Conservation (phyloP, 2,329 filamentous ascomycete genomes). For the Fusarium chaquense region DNA sequence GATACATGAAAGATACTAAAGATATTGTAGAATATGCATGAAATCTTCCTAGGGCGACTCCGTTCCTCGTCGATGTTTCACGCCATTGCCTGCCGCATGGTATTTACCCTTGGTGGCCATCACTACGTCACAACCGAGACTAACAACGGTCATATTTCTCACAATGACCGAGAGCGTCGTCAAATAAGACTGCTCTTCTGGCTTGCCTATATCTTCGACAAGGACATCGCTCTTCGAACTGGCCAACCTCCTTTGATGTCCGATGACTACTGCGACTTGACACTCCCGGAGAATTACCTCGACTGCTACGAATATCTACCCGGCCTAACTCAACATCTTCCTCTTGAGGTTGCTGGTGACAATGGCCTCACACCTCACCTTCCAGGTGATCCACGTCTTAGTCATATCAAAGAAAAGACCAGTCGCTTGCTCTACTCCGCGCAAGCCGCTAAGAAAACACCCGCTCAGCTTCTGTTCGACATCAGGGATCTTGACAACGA, state of each 20-base stretch:
- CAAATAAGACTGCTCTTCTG: slow-evolving; percentile 63
- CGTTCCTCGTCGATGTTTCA: slow-evolving; percentile 59
- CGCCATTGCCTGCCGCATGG: slow-evolving; percentile 59
- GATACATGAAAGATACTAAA: too few species aligned
- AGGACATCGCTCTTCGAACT: slow-evolving; percentile 65
- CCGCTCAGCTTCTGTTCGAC: slow-evolving; percentile 65
- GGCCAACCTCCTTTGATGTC: slow-evolving; percentile 66
- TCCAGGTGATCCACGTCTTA: slow-evolving; percentile 62
- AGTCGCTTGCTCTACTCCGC: slow-evolving; percentile 63
- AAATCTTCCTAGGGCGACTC: slow-evolving; percentile 61
- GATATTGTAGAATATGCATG: slow-evolving; percentile 49
- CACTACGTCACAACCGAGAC: slow-evolving; percentile 36
- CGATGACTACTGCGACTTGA: slow-evolving; percentile 51
- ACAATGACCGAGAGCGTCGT: slow-evolving; percentile 46
- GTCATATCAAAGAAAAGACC: slow-evolving; percentile 64
- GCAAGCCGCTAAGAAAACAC: slow-evolving; percentile 60
- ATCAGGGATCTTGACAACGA: slow-evolving; percentile 69
- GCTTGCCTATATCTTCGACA: slow-evolving; percentile 67
- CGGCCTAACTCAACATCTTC: neutral
- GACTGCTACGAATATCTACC: slow-evolving; percentile 38
- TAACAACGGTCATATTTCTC: slow-evolving; percentile 24
- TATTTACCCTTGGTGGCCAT: slow-evolving; percentile 64
- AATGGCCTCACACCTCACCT: slow-evolving; percentile 50
- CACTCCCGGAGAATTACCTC: slow-evolving; percentile 44
- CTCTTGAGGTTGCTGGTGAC: neutral